Evolutionary conservation across 2,329 filamentous ascomycete species (phyloP).

Genomic region (Aspergillus aculeatus): DNA sequence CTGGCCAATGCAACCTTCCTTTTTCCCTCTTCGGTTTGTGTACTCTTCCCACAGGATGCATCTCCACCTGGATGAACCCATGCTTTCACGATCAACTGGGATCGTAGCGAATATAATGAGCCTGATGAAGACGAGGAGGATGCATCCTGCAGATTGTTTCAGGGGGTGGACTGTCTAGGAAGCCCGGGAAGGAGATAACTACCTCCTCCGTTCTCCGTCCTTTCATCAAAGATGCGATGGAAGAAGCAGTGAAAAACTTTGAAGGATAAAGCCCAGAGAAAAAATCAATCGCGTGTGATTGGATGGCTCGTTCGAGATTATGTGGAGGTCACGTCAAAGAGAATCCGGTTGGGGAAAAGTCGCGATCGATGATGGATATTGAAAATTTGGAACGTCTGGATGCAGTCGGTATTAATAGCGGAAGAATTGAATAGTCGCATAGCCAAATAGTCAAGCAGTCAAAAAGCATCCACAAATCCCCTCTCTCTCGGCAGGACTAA

Average conservation of each 20-base stretch:
- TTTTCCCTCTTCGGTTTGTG: neutral
- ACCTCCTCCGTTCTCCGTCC: neutral
- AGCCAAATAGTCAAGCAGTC: neutral
- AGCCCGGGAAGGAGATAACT: neutral
- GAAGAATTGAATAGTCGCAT: neutral
- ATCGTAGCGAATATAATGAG: neutral
- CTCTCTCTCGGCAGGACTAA: neutral
- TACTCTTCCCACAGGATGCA: neutral
- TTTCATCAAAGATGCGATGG: neutral
- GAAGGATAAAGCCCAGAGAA: neutral
- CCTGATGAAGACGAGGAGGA: neutral
- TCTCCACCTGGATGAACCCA: neutral
- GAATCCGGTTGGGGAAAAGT: neutral
- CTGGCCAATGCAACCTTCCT: neutral
- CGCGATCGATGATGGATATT: neutral
- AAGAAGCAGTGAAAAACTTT: neutral
- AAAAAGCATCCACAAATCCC: neutral
- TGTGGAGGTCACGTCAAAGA: conserved; percentile 5
- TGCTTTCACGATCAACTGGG: neutral
- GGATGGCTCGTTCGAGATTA: neutral
- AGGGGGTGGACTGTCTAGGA: neutral
- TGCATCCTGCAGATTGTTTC: neutral
- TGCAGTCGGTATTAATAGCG: neutral
- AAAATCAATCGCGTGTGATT: neutral
- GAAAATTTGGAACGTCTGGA: neutral